phyloP scores from a whole-genome alignment of 805 yeast species.

The Wickerhamiella brachini region DNA sequence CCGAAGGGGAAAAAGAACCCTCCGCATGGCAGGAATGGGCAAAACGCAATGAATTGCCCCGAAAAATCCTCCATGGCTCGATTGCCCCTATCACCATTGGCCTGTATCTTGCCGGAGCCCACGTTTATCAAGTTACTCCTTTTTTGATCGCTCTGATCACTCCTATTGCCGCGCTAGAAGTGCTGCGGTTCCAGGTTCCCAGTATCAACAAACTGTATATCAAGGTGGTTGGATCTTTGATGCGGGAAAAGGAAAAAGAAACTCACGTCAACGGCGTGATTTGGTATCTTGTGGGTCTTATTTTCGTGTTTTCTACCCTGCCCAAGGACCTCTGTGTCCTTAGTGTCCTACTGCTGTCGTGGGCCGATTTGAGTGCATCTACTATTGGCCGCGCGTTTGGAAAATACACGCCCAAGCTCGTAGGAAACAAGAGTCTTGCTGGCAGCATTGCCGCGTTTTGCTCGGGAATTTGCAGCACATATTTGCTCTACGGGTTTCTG shows the following conservation, averaged over 20 bases:
- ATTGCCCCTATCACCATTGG: constrained; percentile 73
- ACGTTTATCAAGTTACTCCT: constrained; percentile 41
- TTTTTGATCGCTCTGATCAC: constrained; percentile 45
- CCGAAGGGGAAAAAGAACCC: constrained; percentile 16
- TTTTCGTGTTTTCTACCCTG: constrained; percentile 51
- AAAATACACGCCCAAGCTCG: constrained; percentile 62
- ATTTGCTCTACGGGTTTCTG: constrained; percentile 56
- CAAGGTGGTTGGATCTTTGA: constrained; percentile 56
- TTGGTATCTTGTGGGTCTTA: constrained; percentile 73
- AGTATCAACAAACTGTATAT: constrained; percentile 57
- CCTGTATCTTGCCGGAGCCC: constrained; percentile 50
- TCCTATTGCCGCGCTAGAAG: constrained; percentile 47
- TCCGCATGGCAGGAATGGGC: constrained; percentile 24
- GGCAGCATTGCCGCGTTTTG: constrained; percentile 80
- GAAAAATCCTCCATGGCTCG: constrained; percentile 78
- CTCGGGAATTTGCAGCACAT: constrained; percentile 55
- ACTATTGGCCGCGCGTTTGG: constrained; percentile 84
- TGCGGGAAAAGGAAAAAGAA: constrained; percentile 70
- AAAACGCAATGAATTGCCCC: constrained; percentile 74
- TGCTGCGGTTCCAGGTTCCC: constrained; percentile 47
- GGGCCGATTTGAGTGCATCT: constrained; percentile 98
- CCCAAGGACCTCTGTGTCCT: constrained; percentile 72
- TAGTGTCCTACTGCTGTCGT: constrained; percentile 68
- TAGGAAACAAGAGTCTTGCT: constrained; percentile 68
- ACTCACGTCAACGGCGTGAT: constrained; percentile 62